Evolutionary conservation across 306 rosid genomes (phyloP).

Genomic region (Prosopis cineraria): DNA sequence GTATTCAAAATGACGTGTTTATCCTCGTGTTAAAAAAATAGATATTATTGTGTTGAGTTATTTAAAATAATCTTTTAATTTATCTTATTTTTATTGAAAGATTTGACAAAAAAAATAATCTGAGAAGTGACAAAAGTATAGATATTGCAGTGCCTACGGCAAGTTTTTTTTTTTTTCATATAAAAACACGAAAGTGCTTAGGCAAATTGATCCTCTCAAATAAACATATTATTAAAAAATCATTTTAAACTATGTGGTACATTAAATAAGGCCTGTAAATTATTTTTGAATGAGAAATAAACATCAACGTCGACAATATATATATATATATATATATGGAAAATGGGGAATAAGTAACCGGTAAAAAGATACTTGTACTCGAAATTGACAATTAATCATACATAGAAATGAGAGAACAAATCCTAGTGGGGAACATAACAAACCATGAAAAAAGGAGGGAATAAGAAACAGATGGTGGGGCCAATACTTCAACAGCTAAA

Average conservation of each 20-base stretch:
- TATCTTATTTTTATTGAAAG: too few species aligned
- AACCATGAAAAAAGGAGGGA: background rate
- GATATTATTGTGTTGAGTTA: background rate
- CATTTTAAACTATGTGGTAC: too few species aligned
- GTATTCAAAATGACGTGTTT: background rate
- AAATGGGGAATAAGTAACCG: too few species aligned
- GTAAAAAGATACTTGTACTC: too few species aligned
- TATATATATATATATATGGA: too few species aligned
- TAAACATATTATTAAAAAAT: too few species aligned
- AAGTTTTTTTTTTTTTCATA: background rate
- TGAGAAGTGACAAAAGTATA: background rate
- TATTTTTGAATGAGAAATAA: too few species aligned
- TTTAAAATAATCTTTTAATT: background rate
- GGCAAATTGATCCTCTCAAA: background rate
- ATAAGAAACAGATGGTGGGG: too few species aligned
- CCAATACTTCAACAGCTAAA: too few species aligned
- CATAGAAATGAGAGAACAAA: background rate
- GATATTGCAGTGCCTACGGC: background rate
- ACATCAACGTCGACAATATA: too few species aligned
- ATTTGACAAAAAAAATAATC: background rate
- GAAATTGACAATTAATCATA: too few species aligned
- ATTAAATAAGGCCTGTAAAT: too few species aligned
- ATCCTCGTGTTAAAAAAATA: background rate
- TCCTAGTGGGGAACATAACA: constrained; percentile 37
- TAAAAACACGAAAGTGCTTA: background rate